Percentiles rank a stretch among this genome's conserved stretches.
phyloP scores from a whole-genome alignment of 805 yeast genomes.

The Tetrapisispora namnaoensis region DNA sequence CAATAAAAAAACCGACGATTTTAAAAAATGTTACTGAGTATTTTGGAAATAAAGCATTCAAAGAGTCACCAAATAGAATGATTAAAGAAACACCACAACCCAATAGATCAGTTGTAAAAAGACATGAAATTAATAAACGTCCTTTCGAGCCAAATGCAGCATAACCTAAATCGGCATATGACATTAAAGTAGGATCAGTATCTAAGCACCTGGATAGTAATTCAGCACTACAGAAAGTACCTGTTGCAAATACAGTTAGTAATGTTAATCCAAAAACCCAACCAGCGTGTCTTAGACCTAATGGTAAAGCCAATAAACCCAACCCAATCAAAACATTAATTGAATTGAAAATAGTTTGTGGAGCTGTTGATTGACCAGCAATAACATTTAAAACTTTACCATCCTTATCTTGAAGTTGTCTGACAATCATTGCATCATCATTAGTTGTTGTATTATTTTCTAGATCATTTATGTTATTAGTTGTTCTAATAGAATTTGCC shows the following conservation, averaged over 20 bases:
- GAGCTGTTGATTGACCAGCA: slow-evolving; percentile 73
- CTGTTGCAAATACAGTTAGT: slow-evolving; percentile 48
- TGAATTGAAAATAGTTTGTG: slow-evolving; percentile 70
- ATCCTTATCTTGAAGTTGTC: slow-evolving; percentile 57
- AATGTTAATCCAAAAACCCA: slow-evolving; percentile 58
- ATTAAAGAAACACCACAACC: slow-evolving; percentile 78
- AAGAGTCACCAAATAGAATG: slow-evolving; percentile 77
- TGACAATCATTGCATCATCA: slow-evolving; percentile 44
- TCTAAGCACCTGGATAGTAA: slow-evolving; percentile 67
- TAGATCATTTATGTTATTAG: slow-evolving; percentile 14
- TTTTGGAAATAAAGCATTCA: slow-evolving; percentile 54
- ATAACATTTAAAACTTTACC: slow-evolving; percentile 63
- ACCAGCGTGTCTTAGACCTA: slow-evolving; percentile 60
- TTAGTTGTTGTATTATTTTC: slow-evolving; percentile 26
- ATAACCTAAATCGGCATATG: slow-evolving; percentile 82
- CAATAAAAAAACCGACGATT: slow-evolving; percentile 51
- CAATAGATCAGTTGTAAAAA: slow-evolving; percentile 67
- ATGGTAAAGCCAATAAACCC: slow-evolving; percentile 64
- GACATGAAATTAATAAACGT: slow-evolving; percentile 57
- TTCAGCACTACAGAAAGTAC: slow-evolving; percentile 71
- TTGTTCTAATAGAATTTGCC: slow-evolving; percentile 16
- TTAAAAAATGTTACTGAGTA: slow-evolving; percentile 50
- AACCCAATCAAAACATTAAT: slow-evolving; percentile 70
- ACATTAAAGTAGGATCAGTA: slow-evolving; percentile 68
- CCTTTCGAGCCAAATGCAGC: slow-evolving; percentile 78